These are phyloP conservation scores for Epichloe festucae DNA, from an alignment of 2,329 filamentous ascomycete genomes.

Conservation along the genomic window DNA sequence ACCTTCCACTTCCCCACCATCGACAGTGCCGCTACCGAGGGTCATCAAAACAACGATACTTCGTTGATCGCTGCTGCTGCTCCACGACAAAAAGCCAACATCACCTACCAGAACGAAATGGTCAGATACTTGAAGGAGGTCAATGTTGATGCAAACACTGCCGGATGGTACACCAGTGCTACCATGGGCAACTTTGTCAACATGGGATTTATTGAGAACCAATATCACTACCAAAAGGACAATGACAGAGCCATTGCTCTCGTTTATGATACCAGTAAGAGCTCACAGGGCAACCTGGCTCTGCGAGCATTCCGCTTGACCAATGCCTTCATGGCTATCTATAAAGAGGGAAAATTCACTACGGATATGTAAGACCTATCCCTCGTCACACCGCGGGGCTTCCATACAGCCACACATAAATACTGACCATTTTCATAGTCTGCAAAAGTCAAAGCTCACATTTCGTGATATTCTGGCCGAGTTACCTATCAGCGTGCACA, in stretches of 20 bases:
- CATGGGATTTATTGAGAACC: conserved; percentile 91
- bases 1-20: conserved; percentile 83
- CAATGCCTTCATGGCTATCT: conserved; percentile 75
- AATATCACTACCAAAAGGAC: conserved; percentile 92
- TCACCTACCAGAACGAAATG: conserved; percentile 88
- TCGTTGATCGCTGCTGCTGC: conserved; percentile 72
- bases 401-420: background rate
- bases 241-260: conserved; percentile 81
- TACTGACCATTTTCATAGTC: conserved; percentile 33
- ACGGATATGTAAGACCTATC: conserved; percentile 63
- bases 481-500: conserved; percentile 80
- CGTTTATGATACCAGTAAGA: conserved; percentile 91
- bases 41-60: conserved; percentile 63
- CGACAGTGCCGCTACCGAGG: conserved; percentile 55
- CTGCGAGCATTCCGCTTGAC: conserved; percentile 85
- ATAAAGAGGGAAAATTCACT: conserved; percentile 96
- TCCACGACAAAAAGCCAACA: conserved; percentile 82
- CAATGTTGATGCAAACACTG: conserved; percentile 95
- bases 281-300: conserved; percentile 80
- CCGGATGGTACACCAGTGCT: conserved; percentile 96
- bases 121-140: conserved; percentile 93
- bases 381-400: background rate
- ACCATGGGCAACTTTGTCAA: conserved; percentile 99
- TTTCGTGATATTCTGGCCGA: conserved; percentile 92
- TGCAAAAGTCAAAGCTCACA: conserved; percentile 86